A percentile compares a stretch with the other conserved stretches of the same genome.
These are phyloP conservation scores for Apiospora koreana DNA, from an alignment of 2,329 filamentous ascomycete species.

Conservation along the genomic window DNA sequence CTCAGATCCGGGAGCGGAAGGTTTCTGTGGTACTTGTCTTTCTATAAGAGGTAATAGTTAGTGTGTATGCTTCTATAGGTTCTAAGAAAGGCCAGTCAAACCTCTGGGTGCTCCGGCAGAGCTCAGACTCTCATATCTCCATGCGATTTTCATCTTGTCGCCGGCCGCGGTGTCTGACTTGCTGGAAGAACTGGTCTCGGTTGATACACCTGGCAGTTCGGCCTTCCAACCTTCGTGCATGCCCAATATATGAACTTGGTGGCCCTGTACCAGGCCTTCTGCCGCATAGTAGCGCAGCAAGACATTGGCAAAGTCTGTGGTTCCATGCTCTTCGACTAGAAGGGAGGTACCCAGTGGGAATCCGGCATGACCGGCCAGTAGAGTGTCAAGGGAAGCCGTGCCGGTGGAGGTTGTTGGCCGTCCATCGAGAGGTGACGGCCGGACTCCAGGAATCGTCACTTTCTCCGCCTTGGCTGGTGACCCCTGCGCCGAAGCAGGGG, in stretches of 20 bases:
- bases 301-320: slow-evolving; percentile 88
- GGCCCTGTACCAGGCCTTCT: slow-evolving; percentile 89
- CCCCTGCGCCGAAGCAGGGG: slow-evolving; percentile 31
- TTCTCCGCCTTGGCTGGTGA: slow-evolving; percentile 37
- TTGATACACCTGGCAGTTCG: slow-evolving; percentile 75
- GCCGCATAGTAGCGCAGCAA: slow-evolving; percentile 88
- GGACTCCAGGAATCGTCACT: slow-evolving; percentile 52
- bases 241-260: slow-evolving; percentile 84
- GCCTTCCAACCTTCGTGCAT: slow-evolving; percentile 77
- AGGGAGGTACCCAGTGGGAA: slow-evolving; percentile 79
- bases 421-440: slow-evolving; percentile 87
- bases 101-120: slow-evolving; percentile 68
- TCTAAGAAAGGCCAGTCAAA: slow-evolving; percentile 39
- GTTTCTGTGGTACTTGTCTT: slow-evolving; percentile 27
- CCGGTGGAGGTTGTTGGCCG: slow-evolving; percentile 89
- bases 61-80: background rate
- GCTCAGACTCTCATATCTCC: slow-evolving; percentile 88
- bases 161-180: slow-evolving; percentile 43
- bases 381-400: slow-evolving; percentile 78
- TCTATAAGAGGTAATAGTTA: slow-evolving; percentile 22
- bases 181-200: slow-evolving; percentile 38
- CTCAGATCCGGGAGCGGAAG: slow-evolving; percentile 17
- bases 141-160: slow-evolving; percentile 98
- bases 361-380: slow-evolving; percentile 85
- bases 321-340: slow-evolving; percentile 84